Conservation (phyloP, 768 basidiomycete species). For the Naganishia antarctica region DNA sequence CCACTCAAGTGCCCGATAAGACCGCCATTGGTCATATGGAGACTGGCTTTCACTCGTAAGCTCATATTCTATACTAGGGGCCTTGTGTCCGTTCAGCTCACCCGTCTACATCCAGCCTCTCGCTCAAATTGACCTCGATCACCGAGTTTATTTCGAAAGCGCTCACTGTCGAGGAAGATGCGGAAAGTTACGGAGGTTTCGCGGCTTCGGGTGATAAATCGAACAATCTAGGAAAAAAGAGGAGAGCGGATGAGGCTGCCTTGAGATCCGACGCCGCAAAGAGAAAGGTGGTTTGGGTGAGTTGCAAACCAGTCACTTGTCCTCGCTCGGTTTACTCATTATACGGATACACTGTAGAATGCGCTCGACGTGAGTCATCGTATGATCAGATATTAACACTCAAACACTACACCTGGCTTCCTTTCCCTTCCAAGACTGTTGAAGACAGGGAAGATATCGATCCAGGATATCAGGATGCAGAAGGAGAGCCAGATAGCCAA, state of each 20-base stretch:
- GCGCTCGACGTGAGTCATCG: constrained; percentile 19
- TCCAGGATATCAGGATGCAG: constrained; percentile 27
- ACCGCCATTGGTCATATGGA: constrained; percentile 20
- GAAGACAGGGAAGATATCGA: constrained; percentile 28
- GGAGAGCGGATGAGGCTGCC: constrained; percentile 20
- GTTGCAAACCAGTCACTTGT: not conserved
- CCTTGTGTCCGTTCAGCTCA: no score
- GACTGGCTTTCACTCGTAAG: constrained; percentile 28
- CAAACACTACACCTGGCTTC: no score
- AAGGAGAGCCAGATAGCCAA: constrained; percentile 26
- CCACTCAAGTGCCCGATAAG: constrained; percentile 4
- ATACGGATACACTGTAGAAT: not conserved
- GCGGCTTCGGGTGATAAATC: not conserved
- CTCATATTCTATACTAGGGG: no score
- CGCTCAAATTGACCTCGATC: constrained; percentile 26
- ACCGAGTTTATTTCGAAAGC: constrained; percentile 13
- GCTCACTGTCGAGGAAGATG: not conserved
- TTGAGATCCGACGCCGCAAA: constrained; percentile 25
- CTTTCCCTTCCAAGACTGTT: not conserved
- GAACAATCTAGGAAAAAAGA: constrained; percentile 8
- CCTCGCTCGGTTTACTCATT: not conserved
- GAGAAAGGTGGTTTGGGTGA: constrained; percentile 26
- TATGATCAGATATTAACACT: no score
- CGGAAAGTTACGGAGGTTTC: not conserved
- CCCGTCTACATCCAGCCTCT: constrained; percentile 6